Evolutionary conservation across 306 rosid species (phyloP).

Genomic region (Vigna nakashimae): DNA sequence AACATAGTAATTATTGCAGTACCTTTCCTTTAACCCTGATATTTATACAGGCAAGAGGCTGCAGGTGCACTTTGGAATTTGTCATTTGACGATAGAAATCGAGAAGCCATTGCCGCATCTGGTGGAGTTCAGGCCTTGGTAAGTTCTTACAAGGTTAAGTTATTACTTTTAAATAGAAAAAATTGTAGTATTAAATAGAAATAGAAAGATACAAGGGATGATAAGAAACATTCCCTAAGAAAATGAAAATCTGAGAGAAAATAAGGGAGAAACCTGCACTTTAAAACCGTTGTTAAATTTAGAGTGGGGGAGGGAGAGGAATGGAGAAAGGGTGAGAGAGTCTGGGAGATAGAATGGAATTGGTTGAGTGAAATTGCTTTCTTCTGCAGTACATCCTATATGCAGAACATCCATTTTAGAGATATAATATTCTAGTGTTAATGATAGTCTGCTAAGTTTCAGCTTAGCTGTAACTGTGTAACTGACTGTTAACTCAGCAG

Average conservation of each 20-base stretch:
- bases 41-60: slow-evolving; percentile 92
- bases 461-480: background rate
- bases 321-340: background rate
- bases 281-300: background rate
- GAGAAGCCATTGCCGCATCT: slow-evolving; percentile 97
- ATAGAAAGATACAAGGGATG: slow-evolving; percentile 11
- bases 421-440: background rate
- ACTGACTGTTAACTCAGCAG: too few relatives aligned
- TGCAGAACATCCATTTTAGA: background rate
- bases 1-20: slow-evolving; percentile 13
- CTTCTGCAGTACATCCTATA: background rate
- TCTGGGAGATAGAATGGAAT: background rate
- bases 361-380: background rate
- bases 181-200: background rate
- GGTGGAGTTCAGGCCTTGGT: slow-evolving; percentile 99
- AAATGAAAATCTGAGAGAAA: background rate
- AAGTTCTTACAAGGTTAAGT: slow-evolving; percentile 43
- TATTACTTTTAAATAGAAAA: background rate
- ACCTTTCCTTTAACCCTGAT: slow-evolving; percentile 3
- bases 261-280: background rate
- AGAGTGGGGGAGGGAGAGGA: background rate
- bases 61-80: slow-evolving; percentile 99
- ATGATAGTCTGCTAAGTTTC: background rate
- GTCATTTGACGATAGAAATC: slow-evolving; percentile 97
- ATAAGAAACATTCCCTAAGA: slow-evolving; percentile 7